These are phyloP conservation scores for Xerocomus spinulosus DNA, from an alignment of 768 basidiomycete species.

Conservation along the genomic window DNA sequence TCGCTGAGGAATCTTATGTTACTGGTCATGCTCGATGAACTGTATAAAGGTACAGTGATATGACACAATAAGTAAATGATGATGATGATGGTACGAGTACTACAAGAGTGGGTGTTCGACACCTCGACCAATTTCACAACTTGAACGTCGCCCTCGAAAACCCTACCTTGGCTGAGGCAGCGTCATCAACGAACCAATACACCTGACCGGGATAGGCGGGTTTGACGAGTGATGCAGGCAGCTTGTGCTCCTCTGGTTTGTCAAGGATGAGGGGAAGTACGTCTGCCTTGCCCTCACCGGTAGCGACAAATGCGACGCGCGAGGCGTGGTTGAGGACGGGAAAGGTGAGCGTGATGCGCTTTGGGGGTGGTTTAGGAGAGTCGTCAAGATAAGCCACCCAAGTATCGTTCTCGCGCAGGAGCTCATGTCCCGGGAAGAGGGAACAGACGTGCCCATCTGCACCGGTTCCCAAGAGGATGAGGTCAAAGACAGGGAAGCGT, in stretches of 20 bases:
- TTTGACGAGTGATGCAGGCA: conserved; percentile 81
- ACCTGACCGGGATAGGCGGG: conserved; percentile 78
- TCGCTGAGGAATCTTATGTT: conserved; percentile 24
- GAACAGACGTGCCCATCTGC: conserved; percentile 98
- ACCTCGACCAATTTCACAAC: conserved; percentile 33
- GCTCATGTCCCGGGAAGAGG: conserved; percentile 89
- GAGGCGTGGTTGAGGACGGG: conserved; percentile 89
- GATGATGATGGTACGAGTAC: conserved; percentile 24
- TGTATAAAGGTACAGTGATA: conserved; percentile 9
- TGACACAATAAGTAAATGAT: conserved; percentile 14
- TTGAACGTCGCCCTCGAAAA: conserved; percentile 57
- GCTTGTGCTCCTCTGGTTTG: conserved; percentile 58
- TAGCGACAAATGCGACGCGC: conserved; percentile 84
- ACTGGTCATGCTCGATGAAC: conserved; percentile 7
- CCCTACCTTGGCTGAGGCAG: conserved; percentile 61
- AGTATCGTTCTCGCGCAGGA: conserved; percentile 80
- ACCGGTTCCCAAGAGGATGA: conserved; percentile 95
- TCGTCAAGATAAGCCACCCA: conserved; percentile 96
- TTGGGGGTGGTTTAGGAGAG: conserved; percentile 89
- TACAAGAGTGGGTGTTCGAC: conserved; percentile 17
- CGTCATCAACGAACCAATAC: conserved; percentile 93
- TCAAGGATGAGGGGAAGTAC: conserved; percentile 73
- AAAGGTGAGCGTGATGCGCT: conserved; percentile 87
- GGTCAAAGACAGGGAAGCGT: conserved; percentile 95
- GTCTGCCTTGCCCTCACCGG: conserved; percentile 79